phyloP scores from a whole-genome alignment of 805 yeast genomes.

The Priceomyces castillae region DNA sequence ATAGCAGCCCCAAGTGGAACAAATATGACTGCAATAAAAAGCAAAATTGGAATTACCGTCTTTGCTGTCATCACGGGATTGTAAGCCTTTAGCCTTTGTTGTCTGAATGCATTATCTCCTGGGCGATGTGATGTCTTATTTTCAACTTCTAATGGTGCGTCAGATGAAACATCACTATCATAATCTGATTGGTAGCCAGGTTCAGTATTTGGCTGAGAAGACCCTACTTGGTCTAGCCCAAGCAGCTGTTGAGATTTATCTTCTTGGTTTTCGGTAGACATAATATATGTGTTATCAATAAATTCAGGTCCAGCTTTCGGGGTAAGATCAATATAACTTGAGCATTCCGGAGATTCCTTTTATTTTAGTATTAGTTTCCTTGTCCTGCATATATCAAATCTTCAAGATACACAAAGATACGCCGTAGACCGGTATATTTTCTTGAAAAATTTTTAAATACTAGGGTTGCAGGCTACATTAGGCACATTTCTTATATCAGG shows the following conservation, averaged over 20 bases:
- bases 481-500: neutral
- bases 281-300: no score
- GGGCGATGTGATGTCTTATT: slow-evolving; percentile 61
- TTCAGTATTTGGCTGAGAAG: neutral
- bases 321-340: no score
- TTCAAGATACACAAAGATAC: neutral
- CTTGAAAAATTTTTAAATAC: neutral
- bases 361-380: no score
- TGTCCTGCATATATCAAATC: no score
- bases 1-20: slow-evolving; percentile 46
- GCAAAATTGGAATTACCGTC: slow-evolving; percentile 40
- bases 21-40: slow-evolving; percentile 38
- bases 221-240: neutral
- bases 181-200: slow-evolving; percentile 15
- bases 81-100: slow-evolving; percentile 52
- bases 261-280: neutral
- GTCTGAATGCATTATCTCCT: slow-evolving; percentile 56
- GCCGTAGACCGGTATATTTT: neutral
- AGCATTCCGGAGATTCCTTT: no score
- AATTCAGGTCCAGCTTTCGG: no score
- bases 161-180: slow-evolving; percentile 45
- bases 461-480: neutral
- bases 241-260: neutral
- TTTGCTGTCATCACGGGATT: slow-evolving; percentile 45
- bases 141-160: slow-evolving; percentile 36